These are phyloP conservation scores for Hymenoscyphus infarciens DNA, from an alignment of 2,329 filamentous ascomycete genomes.

Conservation along the genomic window DNA sequence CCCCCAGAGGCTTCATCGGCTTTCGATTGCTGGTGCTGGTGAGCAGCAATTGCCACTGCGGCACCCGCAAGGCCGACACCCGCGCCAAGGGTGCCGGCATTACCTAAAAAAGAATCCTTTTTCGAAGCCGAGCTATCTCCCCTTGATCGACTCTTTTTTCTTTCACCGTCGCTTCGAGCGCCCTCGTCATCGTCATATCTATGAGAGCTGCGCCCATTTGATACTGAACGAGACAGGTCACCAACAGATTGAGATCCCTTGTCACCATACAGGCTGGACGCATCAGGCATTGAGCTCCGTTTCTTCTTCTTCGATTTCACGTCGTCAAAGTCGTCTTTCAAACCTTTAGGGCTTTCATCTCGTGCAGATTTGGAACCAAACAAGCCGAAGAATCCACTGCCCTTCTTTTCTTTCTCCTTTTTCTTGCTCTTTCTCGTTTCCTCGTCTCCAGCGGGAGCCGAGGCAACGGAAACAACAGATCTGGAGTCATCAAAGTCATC, in stretches of 20 bases:
- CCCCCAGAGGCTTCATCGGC: conserved; percentile 31
- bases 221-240: conserved; percentile 26
- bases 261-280: conserved; percentile 26
- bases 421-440: conserved; percentile 39
- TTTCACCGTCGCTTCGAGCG: conserved; percentile 27
- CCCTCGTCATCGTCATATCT: conserved; percentile 24
- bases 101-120: conserved; percentile 67
- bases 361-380: conserved; percentile 37
- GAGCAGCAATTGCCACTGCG: conserved; percentile 37
- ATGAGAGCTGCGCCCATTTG: conserved; percentile 27
- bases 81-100: conserved; percentile 66
- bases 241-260: conserved; percentile 25
- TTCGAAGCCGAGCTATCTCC: conserved; percentile 29
- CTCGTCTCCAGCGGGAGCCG: conserved; percentile 40
- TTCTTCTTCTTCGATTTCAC: conserved; percentile 35
- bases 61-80: conserved; percentile 61
- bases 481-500: conserved; percentile 48
- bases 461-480: conserved; percentile 44
- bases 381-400: conserved; percentile 44
- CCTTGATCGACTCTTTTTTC: conserved; percentile 30
- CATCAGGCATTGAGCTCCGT: conserved; percentile 30
- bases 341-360: conserved; percentile 27
- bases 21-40: conserved; percentile 35
- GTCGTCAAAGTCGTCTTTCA: conserved; percentile 31
- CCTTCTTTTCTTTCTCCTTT: conserved; percentile 37